Percentiles rank a stretch among this genome's conserved stretches.
phyloP scores from a whole-genome alignment of 805 yeast species.

The Jamesozyma hellenica region DNA sequence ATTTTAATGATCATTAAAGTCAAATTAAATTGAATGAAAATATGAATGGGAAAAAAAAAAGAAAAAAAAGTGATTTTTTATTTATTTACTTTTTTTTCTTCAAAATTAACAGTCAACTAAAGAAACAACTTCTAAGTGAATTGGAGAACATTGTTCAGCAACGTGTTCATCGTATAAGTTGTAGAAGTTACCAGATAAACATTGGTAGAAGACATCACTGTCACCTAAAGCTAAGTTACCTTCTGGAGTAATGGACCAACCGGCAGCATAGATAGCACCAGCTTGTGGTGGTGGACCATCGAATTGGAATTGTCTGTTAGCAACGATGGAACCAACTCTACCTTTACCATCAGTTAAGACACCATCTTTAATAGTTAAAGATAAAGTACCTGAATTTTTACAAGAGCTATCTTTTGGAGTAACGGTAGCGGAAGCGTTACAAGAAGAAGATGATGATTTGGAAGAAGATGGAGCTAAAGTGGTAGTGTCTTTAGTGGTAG shows the following conservation, averaged over 20 bases:
- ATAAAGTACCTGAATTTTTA: slow-evolving; percentile 32
- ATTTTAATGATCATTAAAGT: too few species aligned
- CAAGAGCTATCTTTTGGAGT: slow-evolving; percentile 21
- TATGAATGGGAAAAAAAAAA: too few species aligned
- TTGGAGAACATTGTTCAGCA: slow-evolving; percentile 47
- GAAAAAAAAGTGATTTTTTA: too few species aligned
- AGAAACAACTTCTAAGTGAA: slow-evolving; percentile 41
- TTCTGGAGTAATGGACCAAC: slow-evolving; percentile 47
- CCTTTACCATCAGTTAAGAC: slow-evolving; percentile 45
- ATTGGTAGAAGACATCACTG: slow-evolving; percentile 49
- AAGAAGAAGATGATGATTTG: slow-evolving; percentile 12
- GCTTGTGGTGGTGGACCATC: slow-evolving; percentile 76
- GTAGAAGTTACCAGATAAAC: slow-evolving; percentile 57
- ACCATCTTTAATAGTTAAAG: slow-evolving; percentile 41
- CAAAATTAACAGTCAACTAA: slow-evolving; percentile 38
- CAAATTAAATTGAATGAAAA: too few species aligned
- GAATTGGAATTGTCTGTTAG: slow-evolving; percentile 68
- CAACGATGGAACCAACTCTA: slow-evolving; percentile 62
- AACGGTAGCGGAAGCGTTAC: slow-evolving; percentile 25
- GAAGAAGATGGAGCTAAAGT: slow-evolving; percentile 4
- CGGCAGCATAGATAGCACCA: slow-evolving; percentile 53
- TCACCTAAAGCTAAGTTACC: slow-evolving; percentile 53
- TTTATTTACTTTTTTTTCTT: too few species aligned
- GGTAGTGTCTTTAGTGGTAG: slow-evolving; percentile 18
- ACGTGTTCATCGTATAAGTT: slow-evolving; percentile 50